phyloP scores from a whole-genome alignment of 2,329 filamentous ascomycete species.

The Sclerotinia borealis region DNA sequence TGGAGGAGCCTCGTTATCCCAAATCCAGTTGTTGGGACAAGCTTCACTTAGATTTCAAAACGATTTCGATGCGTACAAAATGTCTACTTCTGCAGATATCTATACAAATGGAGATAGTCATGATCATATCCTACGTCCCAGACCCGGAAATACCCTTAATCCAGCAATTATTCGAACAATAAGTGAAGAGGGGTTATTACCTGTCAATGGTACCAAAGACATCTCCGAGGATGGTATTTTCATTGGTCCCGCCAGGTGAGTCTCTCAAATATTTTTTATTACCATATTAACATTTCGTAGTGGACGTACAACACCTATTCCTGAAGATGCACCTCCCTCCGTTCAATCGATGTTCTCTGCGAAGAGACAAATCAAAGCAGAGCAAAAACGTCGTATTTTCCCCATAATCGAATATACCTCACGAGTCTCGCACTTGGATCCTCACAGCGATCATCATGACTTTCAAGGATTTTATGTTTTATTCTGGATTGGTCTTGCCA shows the following conservation, averaged over 20 bases:
- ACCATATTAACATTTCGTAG: constrained; percentile 39
- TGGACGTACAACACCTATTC: constrained; percentile 75
- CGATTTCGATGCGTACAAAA: constrained; percentile 14
- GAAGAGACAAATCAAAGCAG: constrained; percentile 74
- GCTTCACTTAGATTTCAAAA: background rate
- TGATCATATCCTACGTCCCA: constrained; percentile 31
- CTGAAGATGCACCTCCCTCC: constrained; percentile 88
- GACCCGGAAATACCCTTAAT: constrained; percentile 26
- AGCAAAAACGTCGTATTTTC: constrained; percentile 79
- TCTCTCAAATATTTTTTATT: background rate
- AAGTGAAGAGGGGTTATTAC: constrained; percentile 23
- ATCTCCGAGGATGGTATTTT: constrained; percentile 18
- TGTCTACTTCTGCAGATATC: constrained; percentile 30
- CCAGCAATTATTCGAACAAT: constrained; percentile 24
- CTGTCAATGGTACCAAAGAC: constrained; percentile 15
- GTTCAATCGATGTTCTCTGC: constrained; percentile 79
- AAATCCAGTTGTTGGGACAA: background rate
- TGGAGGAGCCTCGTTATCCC: background rate
- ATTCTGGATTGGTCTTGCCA: constrained; percentile 94
- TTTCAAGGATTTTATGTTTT: constrained; percentile 97
- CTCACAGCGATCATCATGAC: constrained; percentile 82
- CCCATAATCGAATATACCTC: constrained; percentile 88
- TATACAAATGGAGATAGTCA: constrained; percentile 25
- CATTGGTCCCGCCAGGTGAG: constrained; percentile 16
- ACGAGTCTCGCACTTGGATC: constrained; percentile 93